Base-by-base conservation (phyloP, 768 basidiomycete species). In the Boletus patriciae region DNA sequence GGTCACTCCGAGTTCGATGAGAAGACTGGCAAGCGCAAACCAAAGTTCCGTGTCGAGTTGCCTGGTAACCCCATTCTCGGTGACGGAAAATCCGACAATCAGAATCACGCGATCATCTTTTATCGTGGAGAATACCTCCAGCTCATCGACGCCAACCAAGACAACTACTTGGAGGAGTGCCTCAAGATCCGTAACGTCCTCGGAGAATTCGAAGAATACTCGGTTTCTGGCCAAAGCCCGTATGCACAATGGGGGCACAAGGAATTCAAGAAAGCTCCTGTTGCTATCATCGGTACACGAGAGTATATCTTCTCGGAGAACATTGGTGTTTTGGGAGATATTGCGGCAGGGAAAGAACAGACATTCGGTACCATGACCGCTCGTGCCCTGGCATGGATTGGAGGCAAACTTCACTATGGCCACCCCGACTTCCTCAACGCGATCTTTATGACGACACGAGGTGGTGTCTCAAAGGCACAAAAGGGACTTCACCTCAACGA, bases 251-350 rank as follows among this genome's bases (percentile, higher is more conserved):
- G 92, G 88, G 92, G 91, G 19, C 92, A 94, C 74, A 91, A 95
- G 73, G 93, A 97, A 69, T 95, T 97, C 74, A 79, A 77, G 58
- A 92, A 86, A 69, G 77, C 88, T 25, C 97, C 96, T 19, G 94
- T 99, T 55, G 97, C 97, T 31, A 99, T 99, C 70, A 84, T 99
- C 60, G 97, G 97, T 66, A 97, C 97, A 6, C 87, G 97, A 72
- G 97, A 99, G 77, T 99, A 99, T 76, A 98, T 99, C 70, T 99
- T 99, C 79, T 98, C 97, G 50, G 97, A 98, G 79, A 98, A 98
- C 72, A 98, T 98, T 65, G 97, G 97, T 79, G 92, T 99, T 36
- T 82, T 99, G 58, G 97, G 97, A 73, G 97, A 99, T 72, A 94
- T 99, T 61, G 97, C 97, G 46, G 97, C 97, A 57, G 97, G 97